These are phyloP conservation scores for Ulmus americana DNA, from an alignment of 331 rosid species.

Conservation along the genomic window DNA sequence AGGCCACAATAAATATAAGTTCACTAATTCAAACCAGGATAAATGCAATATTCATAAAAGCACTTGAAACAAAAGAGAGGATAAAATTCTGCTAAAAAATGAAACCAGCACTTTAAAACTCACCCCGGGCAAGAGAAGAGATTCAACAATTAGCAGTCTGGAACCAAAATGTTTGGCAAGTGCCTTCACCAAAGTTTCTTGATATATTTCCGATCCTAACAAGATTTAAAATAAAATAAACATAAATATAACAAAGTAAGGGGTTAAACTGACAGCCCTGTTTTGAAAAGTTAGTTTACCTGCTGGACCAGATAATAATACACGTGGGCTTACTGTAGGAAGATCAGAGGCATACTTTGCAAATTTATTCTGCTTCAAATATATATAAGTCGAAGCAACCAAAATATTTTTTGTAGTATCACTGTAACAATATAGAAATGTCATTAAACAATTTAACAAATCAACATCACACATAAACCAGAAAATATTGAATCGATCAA, in stretches of 20 bases:
- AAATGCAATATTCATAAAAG: background rate
- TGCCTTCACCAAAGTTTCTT: constrained; percentile 82
- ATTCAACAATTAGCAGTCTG: constrained; percentile 66
- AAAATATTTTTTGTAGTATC: constrained; percentile 69
- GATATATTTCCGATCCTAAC: constrained; percentile 89
- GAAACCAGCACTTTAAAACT: constrained; percentile 32
- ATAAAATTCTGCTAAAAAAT: constrained; percentile 7
- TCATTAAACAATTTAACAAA: background rate
- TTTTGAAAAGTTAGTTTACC: constrained; percentile 33
- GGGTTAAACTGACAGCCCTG: background rate
- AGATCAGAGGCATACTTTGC: constrained; percentile 67
- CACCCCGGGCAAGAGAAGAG: constrained; percentile 81
- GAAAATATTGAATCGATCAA: background rate
- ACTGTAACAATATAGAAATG: constrained; percentile 40
- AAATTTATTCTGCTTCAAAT: constrained; percentile 66
- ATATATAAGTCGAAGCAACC: constrained; percentile 61
- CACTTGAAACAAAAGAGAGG: constrained; percentile 10
- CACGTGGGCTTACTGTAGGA: constrained; percentile 62
- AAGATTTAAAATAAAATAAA: background rate
- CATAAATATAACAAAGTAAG: background rate
- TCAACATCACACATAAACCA: constrained; percentile 6
- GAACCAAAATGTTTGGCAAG: constrained; percentile 82
- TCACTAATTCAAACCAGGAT: background rate
- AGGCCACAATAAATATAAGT: background rate
- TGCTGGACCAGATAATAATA: constrained; percentile 80